Evolutionary conservation across 495 filamentous ascomycete genomes (phyloP).

Genomic region (Penicillium desertorum): DNA sequence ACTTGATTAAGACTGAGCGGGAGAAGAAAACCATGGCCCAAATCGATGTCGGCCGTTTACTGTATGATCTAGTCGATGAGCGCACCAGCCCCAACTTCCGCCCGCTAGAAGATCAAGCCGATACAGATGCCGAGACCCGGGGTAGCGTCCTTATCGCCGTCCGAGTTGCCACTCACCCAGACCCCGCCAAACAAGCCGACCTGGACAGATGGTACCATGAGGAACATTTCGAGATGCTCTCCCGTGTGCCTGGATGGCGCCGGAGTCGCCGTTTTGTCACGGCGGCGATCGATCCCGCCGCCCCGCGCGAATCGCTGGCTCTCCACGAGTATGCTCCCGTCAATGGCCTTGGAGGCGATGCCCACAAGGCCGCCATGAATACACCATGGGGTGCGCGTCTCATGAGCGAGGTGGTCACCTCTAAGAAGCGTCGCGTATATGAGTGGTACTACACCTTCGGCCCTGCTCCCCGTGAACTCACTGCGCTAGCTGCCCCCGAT

Average conservation of each 20-base stretch:
- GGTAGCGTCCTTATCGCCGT: slow-evolving; percentile 64
- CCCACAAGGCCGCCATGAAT: slow-evolving; percentile 58
- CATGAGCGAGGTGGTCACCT: slow-evolving; percentile 54
- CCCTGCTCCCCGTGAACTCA: slow-evolving; percentile 65
- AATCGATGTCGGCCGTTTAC: slow-evolving; percentile 66
- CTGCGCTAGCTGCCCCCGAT: slow-evolving; percentile 40
- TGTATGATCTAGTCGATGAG: slow-evolving; percentile 62
- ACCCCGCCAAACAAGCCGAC: slow-evolving; percentile 53
- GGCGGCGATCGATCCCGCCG: slow-evolving; percentile 50
- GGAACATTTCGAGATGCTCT: slow-evolving; percentile 69
- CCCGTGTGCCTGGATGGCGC: slow-evolving; percentile 73
- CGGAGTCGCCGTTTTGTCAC: slow-evolving; percentile 65
- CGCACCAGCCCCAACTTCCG: slow-evolving; percentile 53
- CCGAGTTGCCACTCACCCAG: slow-evolving; percentile 54
- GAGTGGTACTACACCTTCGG: slow-evolving; percentile 77
- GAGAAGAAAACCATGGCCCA: slow-evolving; percentile 75
- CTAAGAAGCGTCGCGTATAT: slow-evolving; percentile 58
- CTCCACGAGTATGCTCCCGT: slow-evolving; percentile 68
- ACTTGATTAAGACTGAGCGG: slow-evolving; percentile 63
- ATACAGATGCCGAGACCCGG: slow-evolving; percentile 53
- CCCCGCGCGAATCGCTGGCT: slow-evolving; percentile 55
- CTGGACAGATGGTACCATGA: slow-evolving; percentile 67
- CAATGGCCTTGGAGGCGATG: slow-evolving; percentile 63
- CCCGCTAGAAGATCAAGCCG: slow-evolving; percentile 56
- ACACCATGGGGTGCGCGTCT: slow-evolving; percentile 59